Conservation (phyloP, 2,329 filamentous ascomycete genomes). For the Venturia asperata region DNA sequence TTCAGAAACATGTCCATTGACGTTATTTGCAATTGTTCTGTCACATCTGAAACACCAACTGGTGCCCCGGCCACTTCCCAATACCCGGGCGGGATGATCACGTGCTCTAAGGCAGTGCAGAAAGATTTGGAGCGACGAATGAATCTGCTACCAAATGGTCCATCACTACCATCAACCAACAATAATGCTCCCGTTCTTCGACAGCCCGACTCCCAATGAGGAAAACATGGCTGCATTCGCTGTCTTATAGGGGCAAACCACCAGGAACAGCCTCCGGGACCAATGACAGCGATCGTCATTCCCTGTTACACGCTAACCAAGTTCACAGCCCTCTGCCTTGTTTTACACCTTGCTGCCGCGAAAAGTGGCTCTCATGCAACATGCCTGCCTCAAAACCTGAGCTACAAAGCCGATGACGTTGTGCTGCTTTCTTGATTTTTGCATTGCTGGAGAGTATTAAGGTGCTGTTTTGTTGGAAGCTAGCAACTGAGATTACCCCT, state of each 20-base stretch:
- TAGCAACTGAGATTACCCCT: not conserved
- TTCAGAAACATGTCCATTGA: too few species aligned
- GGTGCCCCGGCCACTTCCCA: too few species aligned
- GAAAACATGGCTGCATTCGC: not conserved
- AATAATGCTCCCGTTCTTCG: not conserved
- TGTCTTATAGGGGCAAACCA: not conserved
- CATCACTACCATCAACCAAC: not conserved
- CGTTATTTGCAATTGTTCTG: too few species aligned
- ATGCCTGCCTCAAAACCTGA: not conserved
- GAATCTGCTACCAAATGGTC: too few species aligned
- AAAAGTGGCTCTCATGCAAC: constrained; percentile 5
- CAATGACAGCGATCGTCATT: not conserved
- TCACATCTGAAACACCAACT: too few species aligned
- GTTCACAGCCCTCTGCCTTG: not conserved
- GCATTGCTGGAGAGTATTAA: not conserved
- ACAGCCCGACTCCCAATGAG: too few species aligned
- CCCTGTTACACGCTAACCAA: constrained; percentile 9
- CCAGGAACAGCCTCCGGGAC: not conserved
- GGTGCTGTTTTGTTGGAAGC: not conserved
- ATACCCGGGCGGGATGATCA: too few species aligned
- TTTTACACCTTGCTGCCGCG: not conserved
- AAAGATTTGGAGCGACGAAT: too few species aligned
- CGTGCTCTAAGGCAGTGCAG: too few species aligned
- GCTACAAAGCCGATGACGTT: constrained; percentile 6
- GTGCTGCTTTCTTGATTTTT: not conserved